Percentiles rank a stretch among this genome's conserved stretches.
Evolutionary conservation across 2,329 filamentous ascomycete species (phyloP).

Genomic region (Dothideomycetidae sp.): DNA sequence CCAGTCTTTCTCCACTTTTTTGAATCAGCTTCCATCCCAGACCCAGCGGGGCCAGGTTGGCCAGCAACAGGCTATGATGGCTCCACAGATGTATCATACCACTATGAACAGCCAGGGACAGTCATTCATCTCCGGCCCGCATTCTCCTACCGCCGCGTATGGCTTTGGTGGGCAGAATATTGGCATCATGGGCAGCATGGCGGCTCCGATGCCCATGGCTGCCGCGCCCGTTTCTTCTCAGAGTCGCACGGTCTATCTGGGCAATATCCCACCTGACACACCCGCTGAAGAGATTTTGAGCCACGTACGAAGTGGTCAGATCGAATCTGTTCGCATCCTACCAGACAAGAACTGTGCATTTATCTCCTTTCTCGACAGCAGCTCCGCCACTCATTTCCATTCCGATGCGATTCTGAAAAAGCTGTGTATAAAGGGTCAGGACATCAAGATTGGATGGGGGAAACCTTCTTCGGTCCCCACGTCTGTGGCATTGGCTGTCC

Average conservation of each 20-base stretch:
- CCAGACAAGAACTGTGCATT: slow-evolving; percentile 99
- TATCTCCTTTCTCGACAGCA: slow-evolving; percentile 96
- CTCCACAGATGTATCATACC: slow-evolving; percentile 68
- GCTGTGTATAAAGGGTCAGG: slow-evolving; percentile 93
- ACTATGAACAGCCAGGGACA: slow-evolving; percentile 68
- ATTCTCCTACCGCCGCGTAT: slow-evolving; percentile 72
- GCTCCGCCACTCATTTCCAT: slow-evolving; percentile 96
- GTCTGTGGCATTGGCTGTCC: slow-evolving; percentile 90
- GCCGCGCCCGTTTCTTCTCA: slow-evolving; percentile 77
- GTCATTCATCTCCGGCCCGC: slow-evolving; percentile 65
- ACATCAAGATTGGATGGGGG: slow-evolving; percentile 99
- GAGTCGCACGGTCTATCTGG: slow-evolving; percentile 91
- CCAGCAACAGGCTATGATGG: slow-evolving; percentile 49
- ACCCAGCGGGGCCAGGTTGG: slow-evolving; percentile 41
- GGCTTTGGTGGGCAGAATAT: slow-evolving; percentile 42
- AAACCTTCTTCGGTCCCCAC: slow-evolving; percentile 97
- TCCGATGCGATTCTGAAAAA: slow-evolving; percentile 99
- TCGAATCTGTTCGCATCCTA: slow-evolving; percentile 92
- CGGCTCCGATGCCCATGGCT: slow-evolving; percentile 60
- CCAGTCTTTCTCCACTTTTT: slow-evolving; percentile 65
- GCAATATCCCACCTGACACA: slow-evolving; percentile 97
- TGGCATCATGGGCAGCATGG: slow-evolving; percentile 44
- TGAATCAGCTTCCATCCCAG: slow-evolving; percentile 42
- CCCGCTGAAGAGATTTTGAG: slow-evolving; percentile 91
- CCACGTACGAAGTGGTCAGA: slow-evolving; percentile 92